Evolutionary conservation across 495 filamentous ascomycete species (phyloP), one percentile per base, ranked within the genome.

Genomic region (Xylaria sp.): DNA sequence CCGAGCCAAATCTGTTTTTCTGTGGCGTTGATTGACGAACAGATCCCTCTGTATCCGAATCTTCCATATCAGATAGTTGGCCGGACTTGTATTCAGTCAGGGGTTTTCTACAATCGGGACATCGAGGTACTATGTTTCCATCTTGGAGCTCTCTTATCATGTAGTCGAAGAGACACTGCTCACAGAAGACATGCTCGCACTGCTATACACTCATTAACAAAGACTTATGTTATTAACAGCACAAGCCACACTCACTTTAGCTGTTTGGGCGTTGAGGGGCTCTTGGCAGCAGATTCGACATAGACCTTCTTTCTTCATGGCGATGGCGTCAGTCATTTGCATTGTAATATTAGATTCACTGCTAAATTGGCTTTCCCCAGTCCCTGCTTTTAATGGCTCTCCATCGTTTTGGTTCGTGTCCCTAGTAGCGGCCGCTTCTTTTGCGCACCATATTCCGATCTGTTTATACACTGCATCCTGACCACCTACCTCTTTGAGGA

Each of bases 241-340:
- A 3, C 26, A n/a, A 5, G 7, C 19, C 15, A 2, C 12, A 17
- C 62, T 50, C 2, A 65, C 62, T 46, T 65, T 3, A 15, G 17
- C 29, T 9, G 11, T 50, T n/a, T 50, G 11, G 4, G 43, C 5
- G 9, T 50, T 11, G 15, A 40, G 15, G 15, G 31, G 43, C 12
- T 50, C 44, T n/a, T 66, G 62, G 19, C 52, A 66, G 9, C 62
- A 66, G 11, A 66, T 5, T 7, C 62, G 62, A 66, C 62, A 66
- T 29, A 66, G 24, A 37, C 44, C 62, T 21, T 66, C 44, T 14
- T 52, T 15, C 19, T 35, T n/a, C 2, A 14, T 52, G 1, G 26
- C 62, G 0, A 52, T 8, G 31, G n/a, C n/a, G n/a, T n/a, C n/a
- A n/a, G n/a, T n/a, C n/a, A n/a, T n/a, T n/a, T n/a, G n/a, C n/a